Evolutionary conservation across 306 rosid genomes (phyloP), one percentile per base, ranked within the genome.

Genomic region (Fagus crenata): DNA sequence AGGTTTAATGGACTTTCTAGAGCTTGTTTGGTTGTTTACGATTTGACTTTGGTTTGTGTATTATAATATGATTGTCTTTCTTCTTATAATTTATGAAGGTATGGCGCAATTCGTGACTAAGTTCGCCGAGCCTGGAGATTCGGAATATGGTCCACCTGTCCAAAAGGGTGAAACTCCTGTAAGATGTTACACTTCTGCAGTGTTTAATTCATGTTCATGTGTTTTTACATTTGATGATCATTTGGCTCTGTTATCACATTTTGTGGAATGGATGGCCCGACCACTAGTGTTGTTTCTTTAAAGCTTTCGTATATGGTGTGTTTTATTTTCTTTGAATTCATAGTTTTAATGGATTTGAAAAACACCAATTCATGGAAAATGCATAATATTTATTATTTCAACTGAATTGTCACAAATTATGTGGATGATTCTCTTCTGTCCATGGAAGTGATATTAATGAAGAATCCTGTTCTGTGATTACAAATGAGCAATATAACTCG

Each of bases 111-210:
- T 90, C 74, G 97, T 92, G 83, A 72, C 77, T 54, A 89, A 91
- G 81, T 95, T 95, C 31, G 93, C 97, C 0, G 97, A 92, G 71
- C 97, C 95, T 4, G 96, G 84, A 18, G 98, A 92, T 51, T 86
- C 96, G 0, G 96, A 92, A 84, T 94, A 94, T 82, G 51, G 92
- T 60, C 92, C 89, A 0, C 98, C 98, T 56, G 83, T 88, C n/a
- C 88, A 84, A 36, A 77, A 80, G 81, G 92, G 86, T 35, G 98
- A 94, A 82, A 92, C 97, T 78, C 95, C 96, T 35, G 98, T 95
- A 89, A 86, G 90, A 43, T 72, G 49, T 54, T 60, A 39, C 22
- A 59, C 37, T 53, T 33, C 42, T 72, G 42, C 2, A 7, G 60
- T 49, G 71, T 4, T 13, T 63, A 1, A 14, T 63, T 18, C 5